Evolutionary conservation across 2,329 filamentous ascomycete species (phyloP).

Genomic region (Colletotrichum magnum): DNA sequence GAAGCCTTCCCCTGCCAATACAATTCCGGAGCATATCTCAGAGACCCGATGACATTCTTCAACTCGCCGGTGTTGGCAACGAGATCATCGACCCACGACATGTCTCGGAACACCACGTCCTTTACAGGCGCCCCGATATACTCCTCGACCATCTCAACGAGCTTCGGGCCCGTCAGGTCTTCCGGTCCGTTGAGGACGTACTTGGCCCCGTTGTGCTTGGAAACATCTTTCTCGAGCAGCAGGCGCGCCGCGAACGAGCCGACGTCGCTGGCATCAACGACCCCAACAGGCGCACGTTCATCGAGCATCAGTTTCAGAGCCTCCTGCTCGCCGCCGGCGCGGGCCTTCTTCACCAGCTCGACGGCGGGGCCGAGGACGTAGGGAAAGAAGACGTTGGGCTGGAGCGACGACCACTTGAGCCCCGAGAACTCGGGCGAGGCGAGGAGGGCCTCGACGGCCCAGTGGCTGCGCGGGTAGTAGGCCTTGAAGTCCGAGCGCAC

Average conservation of each 20-base stretch:
- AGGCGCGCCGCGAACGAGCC: slow-evolving; percentile 54
- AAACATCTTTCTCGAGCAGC: slow-evolving; percentile 47
- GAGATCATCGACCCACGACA: slow-evolving; percentile 48
- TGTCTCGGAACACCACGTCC: slow-evolving; percentile 49
- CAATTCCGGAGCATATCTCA: slow-evolving; percentile 44
- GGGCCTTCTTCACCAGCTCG: slow-evolving; percentile 51
- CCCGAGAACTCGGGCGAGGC: slow-evolving; percentile 50
- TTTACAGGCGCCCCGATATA: slow-evolving; percentile 46
- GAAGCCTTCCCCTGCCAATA: slow-evolving; percentile 51
- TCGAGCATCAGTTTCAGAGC: slow-evolving; percentile 47
- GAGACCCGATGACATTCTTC: slow-evolving; percentile 48
- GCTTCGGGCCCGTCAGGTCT: slow-evolving; percentile 53
- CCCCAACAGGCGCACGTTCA: slow-evolving; percentile 48
- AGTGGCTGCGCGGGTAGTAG: slow-evolving; percentile 56
- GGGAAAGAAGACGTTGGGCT: slow-evolving; percentile 48
- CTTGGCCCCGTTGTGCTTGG: slow-evolving; percentile 49
- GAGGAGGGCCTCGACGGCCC: slow-evolving; percentile 57
- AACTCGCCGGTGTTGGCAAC: slow-evolving; percentile 41
- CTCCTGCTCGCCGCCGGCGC: slow-evolving; percentile 49
- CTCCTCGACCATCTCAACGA: slow-evolving; percentile 53
- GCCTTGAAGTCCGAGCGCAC: slow-evolving; percentile 51
- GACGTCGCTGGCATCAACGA: slow-evolving; percentile 51
- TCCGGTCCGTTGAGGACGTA: slow-evolving; percentile 57
- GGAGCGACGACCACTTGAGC: slow-evolving; percentile 57
- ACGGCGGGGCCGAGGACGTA: slow-evolving; percentile 44